Evolutionary conservation across 2,329 filamentous ascomycete species (phyloP).

Genomic region (Scedosporium boydii): DNA sequence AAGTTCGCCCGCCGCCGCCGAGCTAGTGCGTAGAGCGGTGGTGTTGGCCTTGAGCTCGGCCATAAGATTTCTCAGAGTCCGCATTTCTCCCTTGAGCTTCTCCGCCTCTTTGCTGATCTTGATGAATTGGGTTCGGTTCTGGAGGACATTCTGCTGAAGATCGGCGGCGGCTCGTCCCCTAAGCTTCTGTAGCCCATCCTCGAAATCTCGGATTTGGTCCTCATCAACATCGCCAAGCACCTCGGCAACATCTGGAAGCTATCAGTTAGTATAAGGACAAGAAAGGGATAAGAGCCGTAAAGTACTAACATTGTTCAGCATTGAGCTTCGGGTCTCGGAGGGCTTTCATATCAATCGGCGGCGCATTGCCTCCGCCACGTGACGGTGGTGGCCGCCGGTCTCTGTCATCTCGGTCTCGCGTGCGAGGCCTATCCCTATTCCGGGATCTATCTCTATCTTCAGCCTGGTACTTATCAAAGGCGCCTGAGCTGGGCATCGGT

Average conservation of each 20-base stretch:
- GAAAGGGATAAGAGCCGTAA: constrained; percentile 6
- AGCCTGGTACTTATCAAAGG: constrained; percentile 42
- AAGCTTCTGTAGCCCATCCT: constrained; percentile 63
- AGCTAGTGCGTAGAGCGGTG: constrained; percentile 42
- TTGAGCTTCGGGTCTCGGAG: constrained; percentile 71
- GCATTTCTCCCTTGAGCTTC: constrained; percentile 94
- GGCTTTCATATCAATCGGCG: constrained; percentile 66
- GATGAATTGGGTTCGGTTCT: constrained; percentile 97
- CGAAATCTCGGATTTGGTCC: constrained; percentile 75
- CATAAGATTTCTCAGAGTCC: constrained; percentile 81
- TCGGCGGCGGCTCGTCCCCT: constrained; percentile 73
- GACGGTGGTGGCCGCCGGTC: constrained; percentile 44
- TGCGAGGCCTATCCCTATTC: constrained; percentile 14
- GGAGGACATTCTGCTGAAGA: constrained; percentile 89
- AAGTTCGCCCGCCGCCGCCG: constrained; percentile 42
- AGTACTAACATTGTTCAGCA: constrained; percentile 63
- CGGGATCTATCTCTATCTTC: constrained; percentile 3
- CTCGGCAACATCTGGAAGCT: constrained; percentile 45
- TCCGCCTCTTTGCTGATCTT: constrained; percentile 99
- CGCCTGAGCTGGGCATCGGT: constrained; percentile 60
- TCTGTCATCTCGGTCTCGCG: constrained; percentile 16
- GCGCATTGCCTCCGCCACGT: constrained; percentile 40
- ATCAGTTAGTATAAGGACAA: neutral
- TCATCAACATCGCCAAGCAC: constrained; percentile 79
- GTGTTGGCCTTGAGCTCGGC: constrained; percentile 79